Base-by-base conservation (phyloP, 1,139 yeast genomes). In the Scheffersomyces segobiensis region DNA sequence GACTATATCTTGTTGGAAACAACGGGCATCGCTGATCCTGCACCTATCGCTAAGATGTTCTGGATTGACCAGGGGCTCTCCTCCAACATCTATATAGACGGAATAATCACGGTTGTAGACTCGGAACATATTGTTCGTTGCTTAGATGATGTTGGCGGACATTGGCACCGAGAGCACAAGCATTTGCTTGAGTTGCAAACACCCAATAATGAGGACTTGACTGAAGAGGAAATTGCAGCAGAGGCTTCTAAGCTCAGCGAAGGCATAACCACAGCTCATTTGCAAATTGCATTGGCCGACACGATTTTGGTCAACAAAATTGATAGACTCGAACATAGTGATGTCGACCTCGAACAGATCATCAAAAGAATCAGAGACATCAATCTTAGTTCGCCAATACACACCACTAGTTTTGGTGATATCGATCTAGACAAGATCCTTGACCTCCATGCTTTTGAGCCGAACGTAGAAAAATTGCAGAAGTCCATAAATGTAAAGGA, bases 11-110 rank as follows among this genome's bases (percentile, higher is more conserved):
- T 95, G 32, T 76, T 96, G 57, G 99, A 95, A 70, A 96, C 99
- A 0, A 92, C 98, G 0, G 99, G 99, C 0, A 82, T 96, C n/a
- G 99, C 99, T 0, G 98, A 95, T 70, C 99, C 99, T 0, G 98
- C 89, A 0, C 98, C 98, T 0, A 92, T 95, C 48, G 97, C 98
- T 8, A 86, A 87, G 64, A 95, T 95, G 97, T 95, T 95, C 73
- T 95, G 99, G 99, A 80, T 93, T 50, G 99, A 95, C 71, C 96
- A 91, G 47, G 98, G 95, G 0, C 77, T 95, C 57, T 82, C 88
- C 14, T 88, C 97, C 6, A 88, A 87, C 63, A 91, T 95, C 1
- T 91, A 91, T 70, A 88, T 95, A 52, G 99, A 95, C 73, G 97
- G 98, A 0, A 93, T 95, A 5, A 84, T 96, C n/a, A 90, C 98